A percentile compares a stretch with the other conserved stretches of the same genome.
Evolutionary conservation across 1,284 basidiomycete genomes (phyloP).

Genomic region (Leccinum pallidistipes): DNA sequence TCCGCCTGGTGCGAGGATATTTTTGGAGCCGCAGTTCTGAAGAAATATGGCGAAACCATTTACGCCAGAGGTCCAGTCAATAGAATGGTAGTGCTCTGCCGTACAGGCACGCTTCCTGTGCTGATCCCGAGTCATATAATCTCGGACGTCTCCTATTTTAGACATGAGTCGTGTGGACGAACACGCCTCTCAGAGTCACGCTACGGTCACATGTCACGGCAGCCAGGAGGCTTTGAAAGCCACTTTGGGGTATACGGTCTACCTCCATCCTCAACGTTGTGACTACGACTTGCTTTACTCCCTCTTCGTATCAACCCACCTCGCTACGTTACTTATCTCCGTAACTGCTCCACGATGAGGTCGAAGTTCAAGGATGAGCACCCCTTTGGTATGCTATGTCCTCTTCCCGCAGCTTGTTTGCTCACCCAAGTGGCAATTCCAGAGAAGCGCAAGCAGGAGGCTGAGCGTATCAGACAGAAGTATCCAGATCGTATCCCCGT

Average conservation of each 20-base stretch:
- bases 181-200: conserved; percentile 26
- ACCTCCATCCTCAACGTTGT: conserved; percentile 33
- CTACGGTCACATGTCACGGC: conserved; percentile 33
- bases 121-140: neutral
- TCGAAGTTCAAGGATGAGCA: conserved; percentile 99
- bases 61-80: neutral
- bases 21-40: neutral
- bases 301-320: conserved; percentile 12
- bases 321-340: conserved; percentile 1
- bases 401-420: conserved; percentile 27
- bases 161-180: neutral
- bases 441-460: conserved; percentile 99
- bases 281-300: conserved; percentile 33
- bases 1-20: neutral
- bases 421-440: conserved; percentile 24
- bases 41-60: neutral
- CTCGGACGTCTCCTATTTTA: conserved; percentile 8
- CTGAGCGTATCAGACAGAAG: conserved; percentile 97
- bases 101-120: conserved; percentile 2
- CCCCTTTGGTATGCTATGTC: conserved; percentile 76
- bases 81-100: conserved; percentile 5
- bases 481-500: conserved; percentile 98
- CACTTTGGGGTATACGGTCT: conserved; percentile 24
- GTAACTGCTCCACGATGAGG: conserved; percentile 57
- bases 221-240: conserved; percentile 37